Conservation (phyloP, 2,329 filamentous ascomycete genomes). For the Aspergillus quadricinctus region DNA sequence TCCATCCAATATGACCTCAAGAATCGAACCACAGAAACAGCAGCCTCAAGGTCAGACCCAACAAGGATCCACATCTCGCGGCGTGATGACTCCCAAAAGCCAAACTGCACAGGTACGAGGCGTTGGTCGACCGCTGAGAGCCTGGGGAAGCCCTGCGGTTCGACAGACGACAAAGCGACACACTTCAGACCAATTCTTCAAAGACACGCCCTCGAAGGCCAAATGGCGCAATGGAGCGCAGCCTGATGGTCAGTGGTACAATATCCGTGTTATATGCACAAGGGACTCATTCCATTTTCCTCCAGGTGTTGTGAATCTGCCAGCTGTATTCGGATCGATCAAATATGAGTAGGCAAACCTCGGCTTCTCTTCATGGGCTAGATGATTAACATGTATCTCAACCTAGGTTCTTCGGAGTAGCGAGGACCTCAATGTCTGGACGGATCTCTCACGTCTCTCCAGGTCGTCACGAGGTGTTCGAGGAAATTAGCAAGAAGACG, state of each 20-base stretch:
- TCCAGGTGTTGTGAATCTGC: conserved; percentile 14
- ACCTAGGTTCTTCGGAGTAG: conserved; percentile 17
- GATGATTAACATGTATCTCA: not conserved
- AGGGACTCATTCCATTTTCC: not conserved
- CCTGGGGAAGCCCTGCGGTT: conserved; percentile 3
- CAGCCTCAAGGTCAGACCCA: not conserved
- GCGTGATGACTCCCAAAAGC: not conserved
- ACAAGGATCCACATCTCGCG: not conserved
- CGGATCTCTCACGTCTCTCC: conserved; percentile 2
- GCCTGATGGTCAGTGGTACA: conserved; percentile 13
- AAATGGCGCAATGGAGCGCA: conserved; percentile 20
- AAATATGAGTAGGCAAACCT: conserved; percentile 20
- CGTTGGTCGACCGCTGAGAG: conserved; percentile 2
- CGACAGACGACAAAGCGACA: conserved; percentile 1
- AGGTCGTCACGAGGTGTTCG: conserved; percentile 21
- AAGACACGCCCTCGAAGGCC: conserved; percentile 21
- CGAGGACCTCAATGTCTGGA: conserved; percentile 7
- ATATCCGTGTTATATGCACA: not conserved
- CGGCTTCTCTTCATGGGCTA: not conserved
- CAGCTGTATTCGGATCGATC: conserved; percentile 16
- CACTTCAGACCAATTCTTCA: conserved; percentile 12
- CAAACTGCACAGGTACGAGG: not conserved
- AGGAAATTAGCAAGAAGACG: conserved; percentile 23
- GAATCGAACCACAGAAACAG: conserved; percentile 3
- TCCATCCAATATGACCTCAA: not conserved